phyloP scores from a whole-genome alignment of 352 stramenopile species.

The Phytophthora citricola region DNA sequence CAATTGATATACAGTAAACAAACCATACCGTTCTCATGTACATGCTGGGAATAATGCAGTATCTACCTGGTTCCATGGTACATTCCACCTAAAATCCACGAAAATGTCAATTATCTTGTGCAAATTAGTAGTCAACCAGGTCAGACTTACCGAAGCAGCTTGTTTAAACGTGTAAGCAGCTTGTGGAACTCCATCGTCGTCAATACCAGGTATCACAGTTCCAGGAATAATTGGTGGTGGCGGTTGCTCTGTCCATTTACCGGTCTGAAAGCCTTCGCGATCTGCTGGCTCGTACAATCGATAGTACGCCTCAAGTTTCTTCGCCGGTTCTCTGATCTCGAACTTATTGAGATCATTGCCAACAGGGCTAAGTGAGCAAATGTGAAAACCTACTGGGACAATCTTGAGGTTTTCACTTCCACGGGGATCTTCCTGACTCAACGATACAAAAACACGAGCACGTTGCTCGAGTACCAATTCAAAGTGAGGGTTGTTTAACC shows the following conservation, averaged over 20 bases:
- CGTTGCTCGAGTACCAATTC: slow-evolving; percentile 71
- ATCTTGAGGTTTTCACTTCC: slow-evolving; percentile 77
- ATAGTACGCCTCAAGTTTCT: slow-evolving; percentile 74
- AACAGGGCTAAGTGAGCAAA: slow-evolving; percentile 62
- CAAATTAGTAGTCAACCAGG: too few species aligned
- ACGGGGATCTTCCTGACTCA: slow-evolving; percentile 84
- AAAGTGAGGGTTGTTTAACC: slow-evolving; percentile 89
- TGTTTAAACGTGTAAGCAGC: slow-evolving; percentile 87
- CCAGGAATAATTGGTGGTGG: slow-evolving; percentile 82
- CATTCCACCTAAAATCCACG: slow-evolving; percentile 54
- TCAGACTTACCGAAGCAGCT: slow-evolving; percentile 63
- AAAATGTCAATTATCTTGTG: too few species aligned
- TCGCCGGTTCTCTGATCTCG: slow-evolving; percentile 70
- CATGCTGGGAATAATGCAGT: slow-evolving; percentile 89
- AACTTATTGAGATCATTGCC: slow-evolving; percentile 45
- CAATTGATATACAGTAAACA: not conserved
- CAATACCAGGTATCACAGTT: slow-evolving; percentile 64
- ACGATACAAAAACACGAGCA: slow-evolving; percentile 71
- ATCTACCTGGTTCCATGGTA: slow-evolving; percentile 73
- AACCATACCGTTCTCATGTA: slow-evolving; percentile 81
- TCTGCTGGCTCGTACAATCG: slow-evolving; percentile 75
- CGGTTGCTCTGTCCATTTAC: slow-evolving; percentile 51
- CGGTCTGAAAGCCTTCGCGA: slow-evolving; percentile 63
- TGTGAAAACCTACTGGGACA: slow-evolving; percentile 82
- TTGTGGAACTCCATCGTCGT: slow-evolving; percentile 75